Evolutionary conservation across 345 rosid genomes (phyloP), one percentile per base, ranked within the genome.

Genomic region (Trapa bicornis): DNA sequence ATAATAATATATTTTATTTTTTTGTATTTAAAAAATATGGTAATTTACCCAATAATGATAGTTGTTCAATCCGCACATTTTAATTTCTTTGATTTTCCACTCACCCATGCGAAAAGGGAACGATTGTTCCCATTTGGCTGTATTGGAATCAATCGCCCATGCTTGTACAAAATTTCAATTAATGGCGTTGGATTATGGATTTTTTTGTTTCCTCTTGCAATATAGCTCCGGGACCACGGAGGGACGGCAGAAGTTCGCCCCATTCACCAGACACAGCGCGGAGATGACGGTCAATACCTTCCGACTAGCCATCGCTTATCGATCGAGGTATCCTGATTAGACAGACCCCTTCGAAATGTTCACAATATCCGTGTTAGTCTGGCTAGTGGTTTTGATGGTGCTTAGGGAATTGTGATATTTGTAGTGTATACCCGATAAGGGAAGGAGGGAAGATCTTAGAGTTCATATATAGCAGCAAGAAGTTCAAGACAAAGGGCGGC

Each of bases 181-280:
- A 35, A 11, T 58, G 3, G 0, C 4, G 32, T 2, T 9, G 38
- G 15, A 58, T 35, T 32, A 32, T n/a, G 4, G 60, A 35, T 11
- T 5, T 9, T n/a, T 32, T 1, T 58, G 2, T 32, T 35, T 57
- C 2, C 6, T 33, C 15, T 5, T 32, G 33, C 48, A 8, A 8
- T 0, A 64, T 32, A 93, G 98, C 80, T 93, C 98, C 47, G 98
- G 98, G 48, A 93, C 98, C 58, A 90, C 98, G 16, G 97, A 90
- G 56, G 97, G 97, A 37, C 82, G 92, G 71, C 97, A 87, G 68
- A 93, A 93, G 74, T 80, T 78, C 64, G 84, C 90, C 22, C 98
- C 98, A 7, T 93, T 93, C 72, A 88, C 96, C 33, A 61, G 72
- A 57, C 92, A 93, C 61, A 90, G 89, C 70, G 77, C 97, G 7